Base-by-base conservation (phyloP, 495 filamentous ascomycete species). In the Sabuloglossum arenarium region DNA sequence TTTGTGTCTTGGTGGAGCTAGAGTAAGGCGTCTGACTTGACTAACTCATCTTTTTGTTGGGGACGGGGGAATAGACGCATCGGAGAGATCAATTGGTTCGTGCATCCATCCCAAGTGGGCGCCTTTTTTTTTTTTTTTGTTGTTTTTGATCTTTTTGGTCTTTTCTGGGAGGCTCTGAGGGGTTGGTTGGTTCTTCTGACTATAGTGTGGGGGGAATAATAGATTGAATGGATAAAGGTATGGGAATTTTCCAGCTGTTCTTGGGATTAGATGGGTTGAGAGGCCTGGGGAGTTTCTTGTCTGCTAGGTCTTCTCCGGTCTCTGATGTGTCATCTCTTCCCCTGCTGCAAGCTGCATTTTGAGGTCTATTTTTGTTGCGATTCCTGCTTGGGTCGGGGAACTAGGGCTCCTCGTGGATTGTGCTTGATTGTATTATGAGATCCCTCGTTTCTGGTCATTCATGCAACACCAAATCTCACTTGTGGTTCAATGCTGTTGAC, bases 31-130 rank as follows among this genome's bases (percentile, higher is more conserved):
- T n/a, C 27, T 60, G 47, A 59, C 37, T 55, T 16, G 50, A 54
- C 39, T 55, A 12, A 55, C 55, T 23, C 42, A 28, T 28, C 10
- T 11, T 54, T 42, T 39, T 39, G n/a, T 30, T 54, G 16, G 21
- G 30, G 34, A n/a, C 11, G 51, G 28, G 34, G 24, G 28, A 11
- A 32, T 34, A 88, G 75, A 81, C 85, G 52, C 87, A 93, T 72
- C 76, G 86, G 30, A 74, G 86, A 61, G 87, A 94, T 69, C 87
- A 93, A 68, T 75, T 94, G 75, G 85, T 87, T 73, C 45, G 68
- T 63, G 19, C 37, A 37, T 50, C 47, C 3, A 39, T 12, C 19
- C 53, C 25, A 3, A 12, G 29, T 19, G 0, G 24, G 8, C 6
- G 31, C 53, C 10, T 39, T 2, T 28, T 8, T n/a, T 14, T 19